Evolutionary conservation across 768 basidiomycete genomes (phyloP), one percentile per base, ranked within the genome.

Genomic region (Dictyophora rubrovolvata): DNA sequence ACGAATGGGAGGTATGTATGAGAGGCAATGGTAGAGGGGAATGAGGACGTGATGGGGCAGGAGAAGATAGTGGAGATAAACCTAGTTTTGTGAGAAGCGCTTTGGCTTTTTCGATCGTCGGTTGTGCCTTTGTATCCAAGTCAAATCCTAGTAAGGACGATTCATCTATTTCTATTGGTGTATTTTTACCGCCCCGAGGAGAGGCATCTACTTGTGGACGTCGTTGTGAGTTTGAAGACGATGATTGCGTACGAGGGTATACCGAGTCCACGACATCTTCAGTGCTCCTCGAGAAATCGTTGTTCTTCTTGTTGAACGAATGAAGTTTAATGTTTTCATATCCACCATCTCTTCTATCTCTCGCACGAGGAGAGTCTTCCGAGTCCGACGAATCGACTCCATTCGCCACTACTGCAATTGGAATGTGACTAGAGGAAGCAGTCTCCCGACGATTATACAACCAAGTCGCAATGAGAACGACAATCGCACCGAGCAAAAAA

Each of bases 401-500:
- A 28, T 28, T 28, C 28, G 28, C 28, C 28, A 28, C 36, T 4
- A 46, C n/a, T 47, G 16, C 1, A 18, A 35, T 20, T 46, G 36
- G 12, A 28, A 28, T 37, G 17, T 21, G 21, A 23, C 34, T n/a
- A 46, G 6, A 33, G 2, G 42, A 4, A n/a, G 34, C 42, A 14
- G 28, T 28, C 28, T 46, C 37, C 6, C 75, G 75, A 14, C 65
- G 62, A 61, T 77, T 78, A 71, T 79, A 79, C 52, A 76, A 63
- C 66, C 71, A 75, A 1, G 78, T 79, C 4, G 74, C 70, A 46
- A 63, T 63, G 7, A 79, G 66, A 17, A 79, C 77, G 63, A 76
- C 70, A 12, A 69, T 64, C 1, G 73, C 70, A 12, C 78, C 78
- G 22, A 77, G 54, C 52, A 77, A 64, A 64, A 79, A 79, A 0